Percentiles rank a stretch among this genome's conserved stretches.
phyloP scores from a whole-genome alignment of 257 asterid genomes.

The Avicennia marina region DNA sequence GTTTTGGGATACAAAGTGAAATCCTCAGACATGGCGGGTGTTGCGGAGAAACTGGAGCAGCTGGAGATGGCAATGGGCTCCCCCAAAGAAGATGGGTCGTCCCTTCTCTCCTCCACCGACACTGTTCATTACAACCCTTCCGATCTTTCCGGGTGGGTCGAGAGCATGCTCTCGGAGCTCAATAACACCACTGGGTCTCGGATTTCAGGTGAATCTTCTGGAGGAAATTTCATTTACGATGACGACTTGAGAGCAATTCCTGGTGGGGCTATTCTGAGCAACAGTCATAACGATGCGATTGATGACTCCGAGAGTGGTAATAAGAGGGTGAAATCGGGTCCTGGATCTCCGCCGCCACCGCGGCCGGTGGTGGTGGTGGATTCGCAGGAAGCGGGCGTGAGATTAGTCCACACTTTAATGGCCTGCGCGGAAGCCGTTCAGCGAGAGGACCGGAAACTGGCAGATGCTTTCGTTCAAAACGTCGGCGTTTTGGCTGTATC shows the following conservation, averaged over 20 bases:
- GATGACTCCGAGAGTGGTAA: constrained; percentile 5
- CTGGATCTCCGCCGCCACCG: constrained; percentile 24
- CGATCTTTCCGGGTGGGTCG: constrained; percentile 75
- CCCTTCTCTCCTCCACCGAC: constrained; percentile 23
- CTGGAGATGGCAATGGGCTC: constrained; percentile 74
- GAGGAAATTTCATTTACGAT: constrained; percentile 30
- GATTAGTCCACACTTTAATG: constrained; percentile 71
- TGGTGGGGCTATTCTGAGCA: constrained; percentile 52
- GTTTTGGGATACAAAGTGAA: constrained; percentile 74
- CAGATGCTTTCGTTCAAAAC: constrained; percentile 63
- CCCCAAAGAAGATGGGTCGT: constrained; percentile 43
- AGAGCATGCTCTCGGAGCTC: constrained; percentile 56
- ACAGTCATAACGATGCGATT: constrained; percentile 1
- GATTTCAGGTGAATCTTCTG: constrained; percentile 23
- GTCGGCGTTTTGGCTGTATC: constrained; percentile 65
- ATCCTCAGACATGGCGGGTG: constrained; percentile 79
- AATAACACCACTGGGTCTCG: constrained; percentile 5
- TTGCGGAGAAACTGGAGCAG: constrained; percentile 70
- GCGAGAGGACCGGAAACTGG: constrained; percentile 47
- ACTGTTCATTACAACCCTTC: constrained; percentile 72
- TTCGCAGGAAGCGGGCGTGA: constrained; percentile 53
- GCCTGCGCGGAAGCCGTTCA: constrained; percentile 81
- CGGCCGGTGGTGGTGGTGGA: constrained; percentile 49
- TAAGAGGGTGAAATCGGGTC: constrained; percentile 33
- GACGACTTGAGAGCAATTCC: constrained; percentile 82